phyloP scores from a whole-genome alignment of 257 asterid species.

The Fraxinus anomala region DNA sequence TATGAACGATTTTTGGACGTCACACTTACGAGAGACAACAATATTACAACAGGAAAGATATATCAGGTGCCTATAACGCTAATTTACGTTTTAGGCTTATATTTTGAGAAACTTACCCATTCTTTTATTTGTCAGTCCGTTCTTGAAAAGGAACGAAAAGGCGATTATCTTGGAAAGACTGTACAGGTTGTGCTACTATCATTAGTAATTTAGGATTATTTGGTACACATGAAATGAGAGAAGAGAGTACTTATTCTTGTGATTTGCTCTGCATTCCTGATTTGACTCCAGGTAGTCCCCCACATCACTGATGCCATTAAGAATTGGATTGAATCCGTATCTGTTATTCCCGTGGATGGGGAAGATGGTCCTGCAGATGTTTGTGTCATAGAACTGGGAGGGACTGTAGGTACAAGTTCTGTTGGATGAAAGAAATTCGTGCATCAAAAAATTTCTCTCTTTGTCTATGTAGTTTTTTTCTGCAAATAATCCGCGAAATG shows the following conservation, averaged over 20 bases:
- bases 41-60: constrained; percentile 96
- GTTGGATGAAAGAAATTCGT: constrained; percentile 7
- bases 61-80: constrained; percentile 68
- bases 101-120: constrained; percentile 27
- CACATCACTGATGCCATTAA: constrained; percentile 93
- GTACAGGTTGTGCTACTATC: constrained; percentile 71
- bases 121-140: constrained; percentile 68
- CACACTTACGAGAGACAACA: constrained; percentile 90
- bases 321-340: constrained; percentile 87
- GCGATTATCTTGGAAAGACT: constrained; percentile 97
- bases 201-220: constrained; percentile 4
- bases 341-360: constrained; percentile 86
- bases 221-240: constrained; percentile 3
- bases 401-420: constrained; percentile 79
- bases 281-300: constrained; percentile 75
- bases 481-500: constrained; percentile 14
- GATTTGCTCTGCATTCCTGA: constrained; percentile 9
- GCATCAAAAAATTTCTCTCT: constrained; percentile 1
- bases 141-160: constrained; percentile 86
- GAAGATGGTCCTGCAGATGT: constrained; percentile 94
- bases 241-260: constrained; percentile 5
- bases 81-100: constrained; percentile 13
- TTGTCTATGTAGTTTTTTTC: background rate
- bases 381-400: constrained; percentile 98
- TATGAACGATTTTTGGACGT: constrained; percentile 92